Base-by-base conservation (phyloP, 1,284 basidiomycete species). In the Cryptococcus sp. region DNA sequence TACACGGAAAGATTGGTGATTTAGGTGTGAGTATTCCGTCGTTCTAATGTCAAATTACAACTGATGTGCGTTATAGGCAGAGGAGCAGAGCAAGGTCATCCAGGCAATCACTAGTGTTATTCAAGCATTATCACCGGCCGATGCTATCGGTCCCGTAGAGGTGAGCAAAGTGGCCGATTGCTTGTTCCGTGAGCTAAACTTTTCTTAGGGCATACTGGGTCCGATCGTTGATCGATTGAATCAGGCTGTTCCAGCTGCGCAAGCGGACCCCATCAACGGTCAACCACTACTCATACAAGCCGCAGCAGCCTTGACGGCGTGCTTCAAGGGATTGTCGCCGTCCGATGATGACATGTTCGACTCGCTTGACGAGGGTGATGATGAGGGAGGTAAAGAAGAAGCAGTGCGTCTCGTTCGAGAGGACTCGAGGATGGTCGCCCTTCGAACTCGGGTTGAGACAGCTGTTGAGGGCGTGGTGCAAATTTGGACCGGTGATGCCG, bases 61-160 rank as follows among this genome's bases (percentile, higher is more conserved):
- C 45, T 47, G 53, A 47, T 30, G 48, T 61, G 25, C 42, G 39
- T 19, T 47, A 3, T 53, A 91, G 87, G 88, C 91, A 61, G 87
- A 88, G 23, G 91, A 94, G 78, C 90, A 89, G 77, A 85, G 86
- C 63, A 94, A 93, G 77, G 89, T 94, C 0, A 80, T 94, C 51
- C 89, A 94, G 73, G 90, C 88, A 0, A 93, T 95, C 57, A 86
- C 90, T 1, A 93, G 90, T 60, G 90, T 95, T 1, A 89, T 94
- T 47, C 90, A 94, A 68, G 92, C 91, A 0, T 74, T 95, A 51
- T 86, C 88, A 0, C 86, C 90, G 0, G 78, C 80, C 20, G 87
- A 91, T 52, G 89, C 85, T 54, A 86, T 93, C 25, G 83, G 85
- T 0, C 88, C 90, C 0, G 82, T 93, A n/a, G 85, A 90, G 75